Evolutionary conservation across 169 alveolate species (phyloP).

Genomic region (Cryptosporidium ubiquitum): DNA sequence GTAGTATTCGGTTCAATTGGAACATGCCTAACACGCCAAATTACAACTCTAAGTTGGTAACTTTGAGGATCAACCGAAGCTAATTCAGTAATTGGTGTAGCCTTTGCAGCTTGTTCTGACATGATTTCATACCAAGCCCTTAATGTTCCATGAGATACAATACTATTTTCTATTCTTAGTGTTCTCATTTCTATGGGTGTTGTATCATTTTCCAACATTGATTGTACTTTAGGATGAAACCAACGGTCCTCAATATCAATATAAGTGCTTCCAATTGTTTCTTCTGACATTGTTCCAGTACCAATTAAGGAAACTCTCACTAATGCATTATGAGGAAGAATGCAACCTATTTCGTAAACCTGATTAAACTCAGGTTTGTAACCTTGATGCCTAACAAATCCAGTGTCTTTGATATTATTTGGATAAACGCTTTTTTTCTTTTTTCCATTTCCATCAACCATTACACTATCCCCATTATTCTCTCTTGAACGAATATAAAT

Average conservation of each 20-base stretch:
- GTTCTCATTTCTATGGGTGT: constrained; percentile 76
- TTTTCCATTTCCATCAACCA: constrained; percentile 79
- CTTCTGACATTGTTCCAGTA: constrained; percentile 87
- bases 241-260: constrained; percentile 91
- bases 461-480: constrained; percentile 80
- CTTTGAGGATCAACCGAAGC: constrained; percentile 88
- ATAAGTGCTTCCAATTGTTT: constrained; percentile 87
- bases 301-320: constrained; percentile 87
- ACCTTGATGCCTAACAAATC: constrained; percentile 84
- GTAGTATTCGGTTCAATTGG: constrained; percentile 86
- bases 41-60: constrained; percentile 87
- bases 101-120: constrained; percentile 85
- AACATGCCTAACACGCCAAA: constrained; percentile 88
- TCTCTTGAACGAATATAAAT: constrained; percentile 83
- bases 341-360: constrained; percentile 86
- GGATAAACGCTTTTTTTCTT: constrained; percentile 75
- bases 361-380: constrained; percentile 88
- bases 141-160: constrained; percentile 87
- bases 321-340: constrained; percentile 88
- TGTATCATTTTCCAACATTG: constrained; percentile 83
- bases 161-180: constrained; percentile 36
- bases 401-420: constrained; percentile 82
- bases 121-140: constrained; percentile 89
- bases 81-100: constrained; percentile 83
- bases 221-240: constrained; percentile 83